A percentile compares a stretch with the other conserved stretches of the same genome.
Evolutionary conservation across 768 basidiomycete species (phyloP).

Genomic region (Mycena metata): DNA sequence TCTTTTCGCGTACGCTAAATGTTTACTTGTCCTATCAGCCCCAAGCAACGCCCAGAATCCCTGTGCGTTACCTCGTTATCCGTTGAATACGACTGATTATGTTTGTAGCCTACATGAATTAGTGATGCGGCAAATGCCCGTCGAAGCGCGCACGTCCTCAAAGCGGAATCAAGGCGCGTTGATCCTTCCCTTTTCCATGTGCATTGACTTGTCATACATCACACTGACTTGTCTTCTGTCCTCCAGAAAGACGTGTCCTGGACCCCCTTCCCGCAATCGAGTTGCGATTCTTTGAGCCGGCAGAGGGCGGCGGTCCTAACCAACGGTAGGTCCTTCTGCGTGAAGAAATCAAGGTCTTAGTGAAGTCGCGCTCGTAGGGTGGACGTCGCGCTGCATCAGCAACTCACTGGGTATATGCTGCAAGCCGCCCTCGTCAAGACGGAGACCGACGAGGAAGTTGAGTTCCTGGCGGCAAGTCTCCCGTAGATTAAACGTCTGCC

Average conservation of each 20-base stretch:
- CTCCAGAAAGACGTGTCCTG: conserved; percentile 16
- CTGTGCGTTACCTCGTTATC: neutral
- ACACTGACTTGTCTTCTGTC: neutral
- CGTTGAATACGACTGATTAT: neutral
- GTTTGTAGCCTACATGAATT: conserved; percentile 9
- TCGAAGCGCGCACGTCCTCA: neutral
- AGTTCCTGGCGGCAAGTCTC: neutral
- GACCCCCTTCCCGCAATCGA: conserved; percentile 20
- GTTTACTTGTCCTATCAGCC: too few relatives aligned
- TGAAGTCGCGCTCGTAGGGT: neutral
- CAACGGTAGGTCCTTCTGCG: neutral
- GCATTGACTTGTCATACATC: neutral
- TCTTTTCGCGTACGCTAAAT: neutral
- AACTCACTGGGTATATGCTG: neutral
- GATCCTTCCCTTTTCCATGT: too few relatives aligned
- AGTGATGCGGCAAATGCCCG: conserved; percentile 12
- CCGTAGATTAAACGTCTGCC: neutral
- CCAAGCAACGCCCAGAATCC: neutral
- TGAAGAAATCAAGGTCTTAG: neutral
- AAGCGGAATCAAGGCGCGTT: neutral
- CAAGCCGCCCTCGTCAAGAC: conserved; percentile 1
- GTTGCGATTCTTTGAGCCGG: neutral
- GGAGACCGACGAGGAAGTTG: neutral
- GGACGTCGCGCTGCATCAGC: neutral
- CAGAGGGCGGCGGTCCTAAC: neutral